Percentiles rank a stretch among this genome's conserved stretches.
Evolutionary conservation across 352 stramenopile genomes (phyloP).

Genomic region (Globisporangium viniferum): DNA sequence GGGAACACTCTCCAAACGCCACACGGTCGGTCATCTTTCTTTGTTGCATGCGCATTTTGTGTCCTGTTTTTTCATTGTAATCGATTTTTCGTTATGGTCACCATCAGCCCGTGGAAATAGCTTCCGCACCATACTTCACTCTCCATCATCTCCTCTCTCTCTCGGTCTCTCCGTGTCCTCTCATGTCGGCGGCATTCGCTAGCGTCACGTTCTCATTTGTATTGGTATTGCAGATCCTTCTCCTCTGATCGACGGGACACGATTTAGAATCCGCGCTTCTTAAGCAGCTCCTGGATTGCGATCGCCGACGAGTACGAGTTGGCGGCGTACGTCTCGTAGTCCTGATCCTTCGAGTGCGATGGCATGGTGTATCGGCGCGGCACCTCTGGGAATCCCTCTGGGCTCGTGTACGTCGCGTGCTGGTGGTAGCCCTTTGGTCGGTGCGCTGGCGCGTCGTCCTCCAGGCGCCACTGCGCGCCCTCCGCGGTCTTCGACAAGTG

Average conservation of each 20-base stretch:
- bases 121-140: background rate
- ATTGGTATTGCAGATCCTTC: background rate
- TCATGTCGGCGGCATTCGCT: background rate
- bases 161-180: background rate
- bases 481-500: constrained; percentile 52
- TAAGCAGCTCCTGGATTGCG: constrained; percentile 75
- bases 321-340: constrained; percentile 78
- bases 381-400: constrained; percentile 69
- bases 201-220: constrained; percentile 1
- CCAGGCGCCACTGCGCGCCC: constrained; percentile 63
- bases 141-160: background rate
- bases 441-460: constrained; percentile 52
- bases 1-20: too few relatives aligned
- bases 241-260: background rate
- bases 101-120: background rate
- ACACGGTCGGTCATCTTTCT: too few relatives aligned
- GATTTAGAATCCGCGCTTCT: constrained; percentile 76
- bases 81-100: background rate
- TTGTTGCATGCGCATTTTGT: too few relatives aligned
- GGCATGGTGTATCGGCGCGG: constrained; percentile 70
- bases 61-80: background rate
- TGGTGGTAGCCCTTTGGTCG: constrained; percentile 64
- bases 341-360: constrained; percentile 62
- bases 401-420: constrained; percentile 52
- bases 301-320: constrained; percentile 88